These are phyloP conservation scores for Kodamaea sp. DNA, from an alignment of 1,139 yeast genomes.

Conservation along the genomic window DNA sequence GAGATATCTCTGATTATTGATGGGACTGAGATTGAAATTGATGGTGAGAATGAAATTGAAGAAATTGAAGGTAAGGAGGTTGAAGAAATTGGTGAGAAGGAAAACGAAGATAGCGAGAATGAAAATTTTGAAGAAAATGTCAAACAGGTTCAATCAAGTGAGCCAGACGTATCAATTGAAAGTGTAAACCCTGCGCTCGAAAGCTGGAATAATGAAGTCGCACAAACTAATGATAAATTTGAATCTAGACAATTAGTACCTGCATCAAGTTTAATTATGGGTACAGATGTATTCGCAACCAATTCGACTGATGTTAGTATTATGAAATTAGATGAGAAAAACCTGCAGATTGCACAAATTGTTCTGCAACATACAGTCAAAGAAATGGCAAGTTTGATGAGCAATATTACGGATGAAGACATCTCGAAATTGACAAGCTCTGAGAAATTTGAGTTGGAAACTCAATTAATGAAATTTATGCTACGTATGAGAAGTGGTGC, in stretches of 20 bases:
- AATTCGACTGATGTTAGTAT: too few relatives aligned
- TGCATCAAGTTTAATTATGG: conserved; percentile 1
- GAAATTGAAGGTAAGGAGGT: not conserved
- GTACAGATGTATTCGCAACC: too few relatives aligned
- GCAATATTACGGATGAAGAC: conserved; percentile 13
- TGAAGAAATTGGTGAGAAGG: not conserved
- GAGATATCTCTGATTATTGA: not conserved
- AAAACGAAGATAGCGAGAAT: not conserved
- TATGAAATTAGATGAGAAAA: not conserved
- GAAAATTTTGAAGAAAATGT: not conserved
- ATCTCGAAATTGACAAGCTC: conserved; percentile 16
- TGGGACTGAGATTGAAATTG: conserved; percentile 1
- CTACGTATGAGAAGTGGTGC: conserved; percentile 23
- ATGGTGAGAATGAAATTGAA: not conserved
- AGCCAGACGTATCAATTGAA: conserved; percentile 3
- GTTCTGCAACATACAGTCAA: not conserved
- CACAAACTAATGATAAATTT: not conserved
- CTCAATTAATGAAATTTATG: conserved; percentile 31
- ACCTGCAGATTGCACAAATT: not conserved
- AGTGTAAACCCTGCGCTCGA: conserved; percentile 5
- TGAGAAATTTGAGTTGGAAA: conserved; percentile 28
- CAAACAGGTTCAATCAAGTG: not conserved
- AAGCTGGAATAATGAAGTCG: not conserved
- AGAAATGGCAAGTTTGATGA: conserved; percentile 5
- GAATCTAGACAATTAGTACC: conserved; percentile 3